Conservation (phyloP, 1,139 yeast species). For the Scheffersomyces insectosa region DNA sequence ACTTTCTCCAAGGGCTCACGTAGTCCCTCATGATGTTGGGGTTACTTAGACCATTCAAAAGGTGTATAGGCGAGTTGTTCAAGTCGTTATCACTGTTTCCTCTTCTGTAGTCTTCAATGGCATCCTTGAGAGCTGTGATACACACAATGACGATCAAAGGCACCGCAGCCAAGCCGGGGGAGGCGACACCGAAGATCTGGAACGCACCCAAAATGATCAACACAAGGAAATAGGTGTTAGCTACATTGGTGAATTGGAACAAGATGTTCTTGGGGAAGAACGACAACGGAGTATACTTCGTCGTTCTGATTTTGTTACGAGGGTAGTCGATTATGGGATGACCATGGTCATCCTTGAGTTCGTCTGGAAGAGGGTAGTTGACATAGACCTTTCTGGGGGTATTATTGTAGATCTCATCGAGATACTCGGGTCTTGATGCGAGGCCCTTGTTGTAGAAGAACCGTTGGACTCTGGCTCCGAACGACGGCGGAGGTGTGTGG, state of each 20-base stretch:
- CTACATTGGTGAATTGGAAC: constrained; percentile 84
- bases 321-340: constrained; percentile 61
- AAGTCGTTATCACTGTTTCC: constrained; percentile 78
- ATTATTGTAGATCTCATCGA: constrained; percentile 35
- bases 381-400: constrained; percentile 42
- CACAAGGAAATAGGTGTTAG: constrained; percentile 82
- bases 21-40: constrained; percentile 73
- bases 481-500: constrained; percentile 32
- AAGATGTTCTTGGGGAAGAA: constrained; percentile 83
- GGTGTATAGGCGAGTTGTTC: constrained; percentile 83
- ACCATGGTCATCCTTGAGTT: constrained; percentile 41
- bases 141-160: constrained; percentile 91
- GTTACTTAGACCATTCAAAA: constrained; percentile 69
- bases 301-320: constrained; percentile 91
- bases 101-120: constrained; percentile 89
- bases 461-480: constrained; percentile 27
- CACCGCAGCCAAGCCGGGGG: constrained; percentile 88
- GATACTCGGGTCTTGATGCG: constrained; percentile 34
- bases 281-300: constrained; percentile 88
- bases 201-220: constrained; percentile 84
- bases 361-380: constrained; percentile 35
- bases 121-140: constrained; percentile 90
- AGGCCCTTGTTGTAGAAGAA: constrained; percentile 34
- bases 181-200: constrained; percentile 86
- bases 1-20: constrained; percentile 63